A percentile compares a stretch with the other conserved stretches of the same genome.
These are phyloP conservation scores for Sporisorium iseilematis-ciliati DNA, from an alignment of 1,284 basidiomycete genomes.

Conservation along the genomic window DNA sequence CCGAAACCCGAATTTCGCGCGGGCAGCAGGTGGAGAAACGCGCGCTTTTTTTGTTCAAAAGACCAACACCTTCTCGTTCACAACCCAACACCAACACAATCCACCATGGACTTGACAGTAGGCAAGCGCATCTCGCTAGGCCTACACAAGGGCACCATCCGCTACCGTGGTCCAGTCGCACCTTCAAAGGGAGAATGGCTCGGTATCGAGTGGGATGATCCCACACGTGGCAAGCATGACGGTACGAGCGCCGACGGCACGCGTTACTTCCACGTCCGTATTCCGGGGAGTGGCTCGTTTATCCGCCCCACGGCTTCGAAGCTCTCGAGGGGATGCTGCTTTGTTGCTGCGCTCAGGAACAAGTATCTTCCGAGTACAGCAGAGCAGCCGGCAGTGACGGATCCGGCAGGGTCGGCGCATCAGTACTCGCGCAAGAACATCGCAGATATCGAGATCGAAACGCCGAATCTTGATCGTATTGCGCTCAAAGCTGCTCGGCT, in stretches of 20 bases:
- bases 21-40: not conserved
- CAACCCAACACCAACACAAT: not conserved
- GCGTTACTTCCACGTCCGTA: constrained; percentile 76
- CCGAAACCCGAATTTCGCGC: constrained; percentile 13
- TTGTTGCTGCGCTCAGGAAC: constrained; percentile 78
- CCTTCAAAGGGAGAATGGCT: constrained; percentile 82
- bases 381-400: constrained; percentile 1
- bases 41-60: constrained; percentile 3
- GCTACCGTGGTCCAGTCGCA: constrained; percentile 78
- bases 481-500: constrained; percentile 78
- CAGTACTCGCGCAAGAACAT: constrained; percentile 70
- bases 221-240: constrained; percentile 84
- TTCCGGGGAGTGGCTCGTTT: constrained; percentile 57
- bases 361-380: constrained; percentile 53
- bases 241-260: constrained; percentile 80
- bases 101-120: constrained; percentile 21
- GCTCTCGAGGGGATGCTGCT: constrained; percentile 72
- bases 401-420: constrained; percentile 65
- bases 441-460: constrained; percentile 82
- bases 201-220: constrained; percentile 95
- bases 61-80: constrained; percentile 21
- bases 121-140: constrained; percentile 53
- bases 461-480: constrained; percentile 83
- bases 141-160: constrained; percentile 74
- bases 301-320: constrained; percentile 48